Percentiles rank a stretch among this genome's conserved stretches.
These are phyloP conservation scores for Alnus glutinosa DNA, from an alignment of 306 rosid genomes.

Conservation along the genomic window DNA sequence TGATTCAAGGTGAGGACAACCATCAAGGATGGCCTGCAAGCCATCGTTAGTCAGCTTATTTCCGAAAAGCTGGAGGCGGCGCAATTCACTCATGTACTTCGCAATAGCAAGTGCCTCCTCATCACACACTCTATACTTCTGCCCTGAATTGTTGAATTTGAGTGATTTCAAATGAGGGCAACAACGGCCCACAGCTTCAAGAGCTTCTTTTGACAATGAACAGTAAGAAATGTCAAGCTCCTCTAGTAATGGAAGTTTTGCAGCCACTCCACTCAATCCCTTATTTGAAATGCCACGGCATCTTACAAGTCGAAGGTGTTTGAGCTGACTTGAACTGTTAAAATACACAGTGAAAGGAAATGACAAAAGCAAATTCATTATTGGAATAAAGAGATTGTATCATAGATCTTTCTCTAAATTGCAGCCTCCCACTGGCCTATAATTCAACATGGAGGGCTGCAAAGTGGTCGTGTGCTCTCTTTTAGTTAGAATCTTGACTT, in stretches of 20 bases:
- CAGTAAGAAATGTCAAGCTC: conserved; percentile 52
- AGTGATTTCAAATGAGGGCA: conserved; percentile 56
- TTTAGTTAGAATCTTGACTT: too few species aligned
- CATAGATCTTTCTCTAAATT: too few species aligned
- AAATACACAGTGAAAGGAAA: not conserved
- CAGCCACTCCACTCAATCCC: too few species aligned
- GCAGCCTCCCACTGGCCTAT: too few species aligned
- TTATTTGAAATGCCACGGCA: conserved; percentile 21
- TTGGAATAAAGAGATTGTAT: too few species aligned
- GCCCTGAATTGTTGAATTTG: conserved; percentile 30
- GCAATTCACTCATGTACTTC: too few species aligned
- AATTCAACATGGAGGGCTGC: too few species aligned
- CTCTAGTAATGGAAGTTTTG: not conserved
- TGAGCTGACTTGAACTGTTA: conserved; percentile 49
- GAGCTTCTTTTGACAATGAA: conserved; percentile 25
- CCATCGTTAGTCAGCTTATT: not conserved
- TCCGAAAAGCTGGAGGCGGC: not conserved
- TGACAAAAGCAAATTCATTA: too few species aligned
- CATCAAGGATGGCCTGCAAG: not conserved
- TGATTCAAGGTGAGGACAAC: not conserved
- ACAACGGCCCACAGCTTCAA: conserved; percentile 45
- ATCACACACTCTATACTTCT: too few species aligned
- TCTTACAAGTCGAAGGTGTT: conserved; percentile 32
- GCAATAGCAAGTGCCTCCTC: not conserved
- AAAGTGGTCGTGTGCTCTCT: too few species aligned